Evolutionary conservation across 2,329 filamentous ascomycete genomes (phyloP).

Genomic region (Ophiocordyceps camponoti-saundersi): DNA sequence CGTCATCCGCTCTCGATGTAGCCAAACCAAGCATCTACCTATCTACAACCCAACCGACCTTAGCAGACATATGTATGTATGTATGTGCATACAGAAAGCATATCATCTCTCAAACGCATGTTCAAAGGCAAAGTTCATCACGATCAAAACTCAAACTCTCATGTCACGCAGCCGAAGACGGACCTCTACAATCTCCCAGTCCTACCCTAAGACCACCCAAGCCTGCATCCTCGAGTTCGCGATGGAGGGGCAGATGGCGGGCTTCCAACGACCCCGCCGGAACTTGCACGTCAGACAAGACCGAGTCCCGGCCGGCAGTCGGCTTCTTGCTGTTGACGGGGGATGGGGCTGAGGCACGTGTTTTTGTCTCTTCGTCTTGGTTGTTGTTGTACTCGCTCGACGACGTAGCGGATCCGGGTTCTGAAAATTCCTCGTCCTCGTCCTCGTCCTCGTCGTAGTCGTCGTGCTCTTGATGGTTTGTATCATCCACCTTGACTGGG

Average conservation of each 20-base stretch:
- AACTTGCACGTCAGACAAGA: neutral
- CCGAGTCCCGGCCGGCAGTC: neutral
- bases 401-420: neutral
- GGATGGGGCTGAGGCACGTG: neutral
- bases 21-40: no score
- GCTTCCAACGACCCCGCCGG: neutral
- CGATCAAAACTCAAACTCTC: no score
- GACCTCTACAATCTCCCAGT: neutral
- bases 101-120: no score
- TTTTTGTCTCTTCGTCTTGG: neutral
- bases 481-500: neutral
- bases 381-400: neutral
- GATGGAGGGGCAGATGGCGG: constrained; percentile 1
- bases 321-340: neutral
- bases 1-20: no score
- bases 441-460: no score
- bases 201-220: constrained; percentile 1
- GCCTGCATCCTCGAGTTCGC: constrained; percentile 2
- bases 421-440: neutral
- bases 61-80: no score
- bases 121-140: no score
- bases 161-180: no score
- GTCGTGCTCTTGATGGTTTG: no score
- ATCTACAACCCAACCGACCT: no score
- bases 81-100: no score